Base-by-base conservation (phyloP, 2,329 filamentous ascomycete species). In the Colletotrichum zoysiae region DNA sequence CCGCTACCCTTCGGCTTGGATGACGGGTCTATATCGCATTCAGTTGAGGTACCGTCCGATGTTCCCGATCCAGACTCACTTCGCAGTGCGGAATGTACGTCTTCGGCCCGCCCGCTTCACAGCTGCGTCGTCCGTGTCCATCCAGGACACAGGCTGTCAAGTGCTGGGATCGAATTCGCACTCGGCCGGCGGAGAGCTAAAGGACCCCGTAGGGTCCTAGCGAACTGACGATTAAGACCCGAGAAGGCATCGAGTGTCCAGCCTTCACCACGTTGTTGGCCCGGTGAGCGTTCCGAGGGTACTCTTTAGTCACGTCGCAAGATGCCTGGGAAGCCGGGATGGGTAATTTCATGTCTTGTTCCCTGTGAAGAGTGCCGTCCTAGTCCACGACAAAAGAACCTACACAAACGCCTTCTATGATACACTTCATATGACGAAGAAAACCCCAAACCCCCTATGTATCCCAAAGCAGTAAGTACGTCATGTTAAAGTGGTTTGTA, bases 401-500 rank as follows among this genome's bases (percentile, higher is more conserved):
- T 2, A n/a, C 26, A 8, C n/a, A 33, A 61, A 35, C n/a, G 16
- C 40, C 44, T 11, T 68, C 68, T 62, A 67, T 68, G 35, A 68
- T 23, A 20, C 23, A 30, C n/a, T 46, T n/a, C 44, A 40, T 70
- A 40, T 38, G 26, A 40, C 40, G 30, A 60, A 62, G 50, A 53
- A 50, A 56, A 23, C 20, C 35, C 30, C 18, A 7, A 33, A 53
- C 48, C n/a, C 57, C 55, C 53, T 56, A 30, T 67, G 35, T 44
- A 26, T 51, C 12, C 14, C 16, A 23, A 40, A 20, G 56, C 16
- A n/a, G 5, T 56, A 55, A 50, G 26, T 33, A 58, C 46, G 26
- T 48, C 26, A 26, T 55, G 11, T 46, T 23, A 18, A 67, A 61
- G 38, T 5, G 3, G 48, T 38, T 70, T 60, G 42, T 65, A 61